Conservation (phyloP, 148 eudicot genomes). For the Vaccinium myrtillus region DNA sequence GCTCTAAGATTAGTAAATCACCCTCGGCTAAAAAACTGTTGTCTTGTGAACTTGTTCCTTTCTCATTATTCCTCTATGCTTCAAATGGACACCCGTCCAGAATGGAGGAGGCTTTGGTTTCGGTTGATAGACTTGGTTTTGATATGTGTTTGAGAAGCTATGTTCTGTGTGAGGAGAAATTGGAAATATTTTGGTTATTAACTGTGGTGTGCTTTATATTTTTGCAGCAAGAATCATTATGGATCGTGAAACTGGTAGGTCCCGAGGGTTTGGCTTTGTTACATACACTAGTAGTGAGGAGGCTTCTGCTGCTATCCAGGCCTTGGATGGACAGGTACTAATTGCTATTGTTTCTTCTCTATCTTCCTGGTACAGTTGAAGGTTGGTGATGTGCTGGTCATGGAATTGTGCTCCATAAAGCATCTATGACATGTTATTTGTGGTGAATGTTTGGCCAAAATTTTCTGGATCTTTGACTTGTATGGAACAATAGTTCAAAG, state of each 20-base stretch:
- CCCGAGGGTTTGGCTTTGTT: conserved; percentile 94
- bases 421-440: neutral
- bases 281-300: conserved; percentile 61
- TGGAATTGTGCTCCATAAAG: neutral
- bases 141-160: neutral
- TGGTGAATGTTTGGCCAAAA: neutral
- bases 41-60: neutral
- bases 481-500: neutral
- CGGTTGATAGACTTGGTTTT: neutral
- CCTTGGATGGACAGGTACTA: conserved; percentile 77
- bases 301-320: conserved; percentile 85
- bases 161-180: neutral
- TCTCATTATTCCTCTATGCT: neutral
- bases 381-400: conserved; percentile 4
- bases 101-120: neutral
- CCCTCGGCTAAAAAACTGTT: neutral
- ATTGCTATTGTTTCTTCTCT: neutral
- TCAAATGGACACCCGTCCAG: neutral
- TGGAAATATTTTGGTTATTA: neutral
- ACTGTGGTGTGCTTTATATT: neutral
- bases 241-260: conserved; percentile 75
- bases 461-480: neutral
- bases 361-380: neutral
- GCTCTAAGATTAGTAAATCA: neutral
- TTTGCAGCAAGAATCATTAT: conserved; percentile 76